Evolutionary conservation across 1,284 basidiomycete genomes (phyloP).

Genomic region (Tilletiopsis washingtonensis): DNA sequence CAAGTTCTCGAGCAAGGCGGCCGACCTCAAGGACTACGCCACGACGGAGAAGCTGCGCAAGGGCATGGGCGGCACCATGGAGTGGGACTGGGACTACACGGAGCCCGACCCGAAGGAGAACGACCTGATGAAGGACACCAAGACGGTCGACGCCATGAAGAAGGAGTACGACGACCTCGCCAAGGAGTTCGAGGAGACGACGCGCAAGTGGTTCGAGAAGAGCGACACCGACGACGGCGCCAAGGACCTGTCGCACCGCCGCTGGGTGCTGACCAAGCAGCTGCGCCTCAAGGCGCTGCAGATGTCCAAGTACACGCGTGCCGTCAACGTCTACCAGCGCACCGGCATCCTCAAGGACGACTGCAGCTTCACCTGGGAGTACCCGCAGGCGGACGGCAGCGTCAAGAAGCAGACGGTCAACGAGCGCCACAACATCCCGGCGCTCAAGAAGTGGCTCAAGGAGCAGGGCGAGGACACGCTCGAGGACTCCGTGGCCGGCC

Average conservation of each 20-base stretch:
- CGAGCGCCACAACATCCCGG: slow-evolving; percentile 38
- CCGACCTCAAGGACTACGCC: slow-evolving; percentile 39
- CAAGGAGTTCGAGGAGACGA: slow-evolving; percentile 34
- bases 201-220: slow-evolving; percentile 33
- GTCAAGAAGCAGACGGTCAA: slow-evolving; percentile 27
- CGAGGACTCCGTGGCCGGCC: slow-evolving; percentile 32
- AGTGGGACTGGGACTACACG: slow-evolving; percentile 47
- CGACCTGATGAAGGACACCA: slow-evolving; percentile 37
- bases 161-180: slow-evolving; percentile 34
- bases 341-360: slow-evolving; percentile 36
- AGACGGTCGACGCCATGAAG: slow-evolving; percentile 33
- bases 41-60: slow-evolving; percentile 35
- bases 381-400: slow-evolving; percentile 38
- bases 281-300: slow-evolving; percentile 44
- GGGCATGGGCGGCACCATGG: slow-evolving; percentile 46
- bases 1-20: slow-evolving; percentile 43
- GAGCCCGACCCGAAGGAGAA: slow-evolving; percentile 44
- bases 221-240: slow-evolving; percentile 22
- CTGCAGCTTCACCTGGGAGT: slow-evolving; percentile 37
- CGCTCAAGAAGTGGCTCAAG: slow-evolving; percentile 40
- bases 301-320: slow-evolving; percentile 36
- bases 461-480: slow-evolving; percentile 44
- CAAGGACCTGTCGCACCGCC: slow-evolving; percentile 25
- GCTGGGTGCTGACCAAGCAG: slow-evolving; percentile 39
- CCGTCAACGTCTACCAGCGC: slow-evolving; percentile 42